A percentile compares a stretch with the other conserved stretches of the same genome.
These are phyloP conservation scores for Mycena crocata DNA, from an alignment of 768 basidiomycete species.

Conservation along the genomic window DNA sequence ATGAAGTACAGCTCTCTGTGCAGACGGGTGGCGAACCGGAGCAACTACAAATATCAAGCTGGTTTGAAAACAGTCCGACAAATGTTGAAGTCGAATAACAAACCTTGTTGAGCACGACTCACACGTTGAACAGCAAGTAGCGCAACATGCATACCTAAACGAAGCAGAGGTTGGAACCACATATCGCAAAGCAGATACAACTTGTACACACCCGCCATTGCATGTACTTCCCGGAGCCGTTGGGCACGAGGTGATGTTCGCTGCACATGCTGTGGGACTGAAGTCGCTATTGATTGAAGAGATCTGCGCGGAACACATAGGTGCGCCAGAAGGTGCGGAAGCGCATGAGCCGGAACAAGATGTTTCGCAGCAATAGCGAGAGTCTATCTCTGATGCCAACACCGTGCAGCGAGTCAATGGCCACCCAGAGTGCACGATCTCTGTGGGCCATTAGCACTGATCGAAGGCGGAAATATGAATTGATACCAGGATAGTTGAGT, in stretches of 20 bases:
- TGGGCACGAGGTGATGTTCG: no score
- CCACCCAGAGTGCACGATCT: constrained; percentile 36
- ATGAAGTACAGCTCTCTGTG: constrained; percentile 19
- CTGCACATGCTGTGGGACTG: no score
- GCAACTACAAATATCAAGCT: constrained; percentile 5
- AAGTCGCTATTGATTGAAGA: no score
- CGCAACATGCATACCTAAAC: constrained; percentile 33
- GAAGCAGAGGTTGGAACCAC: neutral
- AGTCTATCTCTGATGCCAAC: constrained; percentile 20
- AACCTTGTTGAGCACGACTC: constrained; percentile 25
- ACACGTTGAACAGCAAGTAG: constrained; percentile 27
- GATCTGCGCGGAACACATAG: no score
- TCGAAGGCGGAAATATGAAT: neutral
- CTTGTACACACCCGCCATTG: no score
- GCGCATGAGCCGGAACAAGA: constrained; percentile 20
- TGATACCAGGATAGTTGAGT: constrained; percentile 31
- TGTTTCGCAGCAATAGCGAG: constrained; percentile 34
- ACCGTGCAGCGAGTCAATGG: constrained; percentile 34
- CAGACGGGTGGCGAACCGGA: constrained; percentile 7
- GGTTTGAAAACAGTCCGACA: neutral
- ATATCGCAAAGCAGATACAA: neutral
- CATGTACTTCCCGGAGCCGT: no score
- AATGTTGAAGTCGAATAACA: neutral
- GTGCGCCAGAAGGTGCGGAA: no score
- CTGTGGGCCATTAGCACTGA: constrained; percentile 12